These are phyloP conservation scores for Thelephora ganbajun DNA, from an alignment of 768 basidiomycete genomes.

Conservation along the genomic window DNA sequence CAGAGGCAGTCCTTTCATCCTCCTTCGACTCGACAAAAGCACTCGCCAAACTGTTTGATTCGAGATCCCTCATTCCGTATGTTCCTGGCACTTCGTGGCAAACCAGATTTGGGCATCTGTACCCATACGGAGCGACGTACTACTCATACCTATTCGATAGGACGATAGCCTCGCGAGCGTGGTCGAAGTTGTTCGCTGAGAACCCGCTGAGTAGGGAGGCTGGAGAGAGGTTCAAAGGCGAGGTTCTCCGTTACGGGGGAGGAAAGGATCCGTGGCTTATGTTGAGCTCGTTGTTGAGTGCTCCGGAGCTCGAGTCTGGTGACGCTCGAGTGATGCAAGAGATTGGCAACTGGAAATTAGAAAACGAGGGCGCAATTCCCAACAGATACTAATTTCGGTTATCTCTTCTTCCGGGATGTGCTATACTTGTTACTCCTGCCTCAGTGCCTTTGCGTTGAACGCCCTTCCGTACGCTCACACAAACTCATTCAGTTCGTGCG, in stretches of 20 bases:
- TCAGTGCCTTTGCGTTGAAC: no score
- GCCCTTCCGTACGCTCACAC: no score
- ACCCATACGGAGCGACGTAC: conserved; percentile 94
- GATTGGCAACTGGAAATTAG: conserved; percentile 82
- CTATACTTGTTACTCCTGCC: no score
- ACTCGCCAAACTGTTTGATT: conserved; percentile 45
- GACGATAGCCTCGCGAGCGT: conserved; percentile 89
- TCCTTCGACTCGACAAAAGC: conserved; percentile 64
- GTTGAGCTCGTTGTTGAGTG: conserved; percentile 58
- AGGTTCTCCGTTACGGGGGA: conserved; percentile 72
- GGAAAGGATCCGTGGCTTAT: conserved; percentile 91
- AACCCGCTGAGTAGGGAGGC: conserved; percentile 57
- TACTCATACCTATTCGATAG: conserved; percentile 96
- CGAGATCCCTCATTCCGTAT: conserved; percentile 69
- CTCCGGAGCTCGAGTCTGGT: conserved; percentile 53
- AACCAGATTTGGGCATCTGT: conserved; percentile 90
- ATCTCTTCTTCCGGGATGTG: not conserved
- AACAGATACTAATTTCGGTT: conserved; percentile 37
- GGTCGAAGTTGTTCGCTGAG: conserved; percentile 55
- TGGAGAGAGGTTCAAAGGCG: conserved; percentile 72
- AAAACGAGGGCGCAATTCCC: conserved; percentile 50
- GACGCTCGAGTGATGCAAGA: conserved; percentile 77
- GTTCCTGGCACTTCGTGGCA: conserved; percentile 85
- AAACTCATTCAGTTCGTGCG: no score
- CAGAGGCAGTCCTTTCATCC: conserved; percentile 36